Evolutionary conservation across 1,139 yeast genomes (phyloP).

Genomic region (Magnusiomyces magnusii): DNA sequence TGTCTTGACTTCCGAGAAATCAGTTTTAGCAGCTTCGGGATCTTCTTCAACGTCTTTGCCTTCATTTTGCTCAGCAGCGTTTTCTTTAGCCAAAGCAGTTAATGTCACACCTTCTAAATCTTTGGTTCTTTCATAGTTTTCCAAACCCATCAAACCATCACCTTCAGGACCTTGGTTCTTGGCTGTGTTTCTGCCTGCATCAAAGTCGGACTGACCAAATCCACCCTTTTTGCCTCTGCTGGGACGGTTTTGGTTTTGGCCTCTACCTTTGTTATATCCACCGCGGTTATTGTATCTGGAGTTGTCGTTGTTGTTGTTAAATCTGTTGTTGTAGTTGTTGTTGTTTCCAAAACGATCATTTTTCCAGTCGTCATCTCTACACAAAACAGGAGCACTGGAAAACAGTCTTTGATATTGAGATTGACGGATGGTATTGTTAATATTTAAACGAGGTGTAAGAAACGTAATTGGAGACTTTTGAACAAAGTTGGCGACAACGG

Average conservation of each 20-base stretch:
- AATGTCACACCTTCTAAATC: conserved; percentile 19
- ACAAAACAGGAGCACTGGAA: background rate
- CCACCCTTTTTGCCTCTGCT: conserved; percentile 1
- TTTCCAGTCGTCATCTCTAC: background rate
- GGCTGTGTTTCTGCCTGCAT: conserved; percentile 17
- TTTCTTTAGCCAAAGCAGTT: conserved; percentile 11
- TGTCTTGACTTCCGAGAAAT: conserved; percentile 31
- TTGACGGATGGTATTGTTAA: background rate
- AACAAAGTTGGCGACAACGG: background rate
- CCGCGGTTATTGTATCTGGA: background rate
- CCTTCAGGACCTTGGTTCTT: conserved; percentile 24
- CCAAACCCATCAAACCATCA: conserved; percentile 31
- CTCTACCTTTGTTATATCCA: conserved; percentile 2
- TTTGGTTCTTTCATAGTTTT: conserved; percentile 26
- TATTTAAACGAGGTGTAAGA: background rate
- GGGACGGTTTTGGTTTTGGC: background rate
- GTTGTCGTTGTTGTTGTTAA: background rate
- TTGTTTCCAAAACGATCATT: conserved; percentile 4
- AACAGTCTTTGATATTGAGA: background rate
- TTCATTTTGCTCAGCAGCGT: conserved; percentile 6
- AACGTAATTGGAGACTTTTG: background rate
- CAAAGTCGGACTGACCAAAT: conserved; percentile 14
- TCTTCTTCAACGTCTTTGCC: conserved; percentile 11
- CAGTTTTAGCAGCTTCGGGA: conserved; percentile 14
- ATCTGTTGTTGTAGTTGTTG: background rate